phyloP scores from a whole-genome alignment of 2,329 filamentous ascomycete genomes.

The Paecilomyces dactylethromorphus region DNA sequence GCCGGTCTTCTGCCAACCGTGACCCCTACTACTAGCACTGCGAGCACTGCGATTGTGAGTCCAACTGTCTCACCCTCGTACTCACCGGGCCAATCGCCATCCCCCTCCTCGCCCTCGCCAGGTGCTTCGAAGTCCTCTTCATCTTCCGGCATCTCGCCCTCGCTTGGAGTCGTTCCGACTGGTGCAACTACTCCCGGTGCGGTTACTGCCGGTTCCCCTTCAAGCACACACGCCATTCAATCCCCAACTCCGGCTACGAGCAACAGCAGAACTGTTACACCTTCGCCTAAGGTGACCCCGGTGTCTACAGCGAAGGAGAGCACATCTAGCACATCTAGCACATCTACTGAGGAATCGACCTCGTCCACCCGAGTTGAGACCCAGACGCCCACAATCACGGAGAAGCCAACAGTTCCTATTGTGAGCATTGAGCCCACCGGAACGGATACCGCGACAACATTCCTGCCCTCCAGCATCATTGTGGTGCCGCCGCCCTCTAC shows the following conservation, averaged over 20 bases:
- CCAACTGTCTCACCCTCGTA: not conserved
- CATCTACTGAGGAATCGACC: constrained; percentile 6
- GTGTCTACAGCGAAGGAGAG: constrained; percentile 8
- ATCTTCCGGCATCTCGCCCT: not conserved
- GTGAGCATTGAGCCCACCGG: constrained; percentile 3
- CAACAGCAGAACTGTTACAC: not conserved
- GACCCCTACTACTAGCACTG: not conserved
- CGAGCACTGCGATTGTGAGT: not conserved
- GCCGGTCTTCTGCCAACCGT: not conserved
- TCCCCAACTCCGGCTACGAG: not conserved
- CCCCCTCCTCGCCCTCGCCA: not conserved
- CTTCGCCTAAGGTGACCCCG: not conserved
- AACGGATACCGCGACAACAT: constrained; percentile 7
- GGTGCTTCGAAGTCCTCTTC: not conserved
- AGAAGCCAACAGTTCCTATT: not conserved
- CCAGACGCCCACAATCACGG: not conserved
- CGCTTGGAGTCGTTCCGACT: not conserved
- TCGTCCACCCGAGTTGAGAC: not conserved
- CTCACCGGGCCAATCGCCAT: not conserved
- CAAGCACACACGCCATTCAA: not conserved
- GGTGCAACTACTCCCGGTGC: not conserved
- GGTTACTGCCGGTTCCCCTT: not conserved
- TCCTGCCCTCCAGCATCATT: constrained; percentile 14
- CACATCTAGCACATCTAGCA: constrained; percentile 15
- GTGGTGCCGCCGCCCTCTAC: constrained; percentile 10